Evolutionary conservation across 305 asterid species (phyloP).

Genomic region (Solanum aculeatissimum): DNA sequence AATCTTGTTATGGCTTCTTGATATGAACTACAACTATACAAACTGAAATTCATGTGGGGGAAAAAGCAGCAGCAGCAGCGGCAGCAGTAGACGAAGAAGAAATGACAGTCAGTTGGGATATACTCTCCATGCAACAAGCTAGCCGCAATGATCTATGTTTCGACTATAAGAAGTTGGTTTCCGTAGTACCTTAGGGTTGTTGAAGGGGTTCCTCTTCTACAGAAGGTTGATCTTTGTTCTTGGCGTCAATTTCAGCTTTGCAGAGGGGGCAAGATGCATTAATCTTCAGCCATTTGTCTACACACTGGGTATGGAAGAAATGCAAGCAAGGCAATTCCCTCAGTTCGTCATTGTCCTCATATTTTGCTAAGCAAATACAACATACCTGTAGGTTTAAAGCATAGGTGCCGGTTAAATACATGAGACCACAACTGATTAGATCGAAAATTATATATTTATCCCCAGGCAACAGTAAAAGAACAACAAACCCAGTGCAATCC

Average conservation of each 20-base stretch:
- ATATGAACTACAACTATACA: background rate
- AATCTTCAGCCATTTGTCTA: constrained; percentile 37
- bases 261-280: constrained; percentile 39
- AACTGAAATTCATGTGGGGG: background rate
- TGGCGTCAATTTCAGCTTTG: constrained; percentile 20
- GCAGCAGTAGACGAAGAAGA: background rate
- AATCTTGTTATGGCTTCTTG: background rate
- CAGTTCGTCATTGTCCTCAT: constrained; percentile 30
- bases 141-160: background rate
- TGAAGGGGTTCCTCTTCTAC: constrained; percentile 11
- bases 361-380: constrained; percentile 33
- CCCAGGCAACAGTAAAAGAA: background rate
- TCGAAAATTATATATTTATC: background rate
- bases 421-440: background rate
- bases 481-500: too few relatives aligned
- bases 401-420: background rate
- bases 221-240: background rate
- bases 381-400: constrained; percentile 18
- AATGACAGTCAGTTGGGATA: background rate
- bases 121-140: background rate
- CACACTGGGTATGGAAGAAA: constrained; percentile 30
- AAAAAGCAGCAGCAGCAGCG: background rate
- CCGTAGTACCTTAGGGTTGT: background rate
- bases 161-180: background rate
- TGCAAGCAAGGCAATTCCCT: constrained; percentile 36